Base-by-base conservation (phyloP, 192 early-diverging fungal genomes). In the Podila horticola region DNA sequence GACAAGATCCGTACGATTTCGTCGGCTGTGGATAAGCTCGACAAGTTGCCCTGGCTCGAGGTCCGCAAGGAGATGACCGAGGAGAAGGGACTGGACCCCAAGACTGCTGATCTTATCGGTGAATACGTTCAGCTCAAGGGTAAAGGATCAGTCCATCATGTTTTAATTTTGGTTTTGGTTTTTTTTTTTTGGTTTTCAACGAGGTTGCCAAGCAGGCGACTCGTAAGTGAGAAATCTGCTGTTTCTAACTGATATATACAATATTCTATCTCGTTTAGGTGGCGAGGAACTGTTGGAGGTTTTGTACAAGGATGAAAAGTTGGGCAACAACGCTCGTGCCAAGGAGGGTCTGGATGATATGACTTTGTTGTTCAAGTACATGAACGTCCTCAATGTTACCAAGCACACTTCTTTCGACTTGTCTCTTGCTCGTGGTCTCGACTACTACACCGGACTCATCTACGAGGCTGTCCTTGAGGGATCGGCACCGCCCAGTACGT, bases 401-500 rank as follows among this genome's bases (percentile, higher is more conserved):
- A 86, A 91, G 30, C 48, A 88, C 85, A 91, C 97, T 50, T 94
- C 92, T 4, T 97, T 99, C 75, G 98, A 99, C 82, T 88, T 99
- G 66, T 93, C 92, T 63, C 87, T 99, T 74, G 98, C 97, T n/a
- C 91, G 98, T 50, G 98, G 98, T 31, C 79, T 99, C 50, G 98
- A 99, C 81, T 99, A 99, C 84, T 99, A 99, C 86, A 99, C 98
- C 48, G 98, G 98, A 30, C 91, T 98, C 60, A 99, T 99, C 76
- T 99, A 98, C 83, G 98, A 99, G 82, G 98, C 96, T 10, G 94
- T 99, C 10, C 83, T 87, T 13, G 87, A 89, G 50, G 83, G 82
- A 29, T 88, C 88, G 8, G 85, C 85, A n/a, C 85, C 86, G 31
- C 88, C 85, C 41, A 88, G 87, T 86, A 83, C 67, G 81, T 71